Conservation (phyloP, 164 flowering plant genomes). For the Nymphaea colorata region DNA sequence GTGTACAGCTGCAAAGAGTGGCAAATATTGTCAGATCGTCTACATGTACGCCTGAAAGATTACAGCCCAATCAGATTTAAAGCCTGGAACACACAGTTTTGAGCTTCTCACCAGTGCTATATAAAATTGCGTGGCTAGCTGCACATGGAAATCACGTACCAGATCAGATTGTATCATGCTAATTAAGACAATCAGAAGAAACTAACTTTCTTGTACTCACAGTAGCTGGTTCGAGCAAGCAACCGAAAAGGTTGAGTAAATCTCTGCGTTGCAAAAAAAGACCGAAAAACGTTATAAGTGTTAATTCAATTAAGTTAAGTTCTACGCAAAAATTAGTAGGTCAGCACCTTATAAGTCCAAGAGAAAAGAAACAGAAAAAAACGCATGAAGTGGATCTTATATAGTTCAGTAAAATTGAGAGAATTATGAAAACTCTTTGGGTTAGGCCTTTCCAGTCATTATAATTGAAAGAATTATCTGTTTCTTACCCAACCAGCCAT, state of each 20-base stretch:
- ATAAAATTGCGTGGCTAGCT: constrained; percentile 77
- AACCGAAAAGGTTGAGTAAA: constrained; percentile 62
- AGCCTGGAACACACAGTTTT: background rate
- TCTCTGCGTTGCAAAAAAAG: constrained; percentile 33
- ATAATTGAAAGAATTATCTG: background rate
- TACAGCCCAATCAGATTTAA: too few relatives aligned
- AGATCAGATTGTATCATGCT: too few relatives aligned
- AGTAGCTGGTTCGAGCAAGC: constrained; percentile 67
- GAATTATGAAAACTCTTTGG: too few relatives aligned
- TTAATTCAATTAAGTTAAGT: background rate
- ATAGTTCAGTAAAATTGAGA: too few relatives aligned
- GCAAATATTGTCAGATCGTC: too few relatives aligned
- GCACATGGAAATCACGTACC: constrained; percentile 22
- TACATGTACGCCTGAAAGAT: too few relatives aligned
- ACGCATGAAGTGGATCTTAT: background rate
- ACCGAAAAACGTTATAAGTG: background rate
- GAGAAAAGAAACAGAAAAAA: background rate
- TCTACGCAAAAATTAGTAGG: background rate
- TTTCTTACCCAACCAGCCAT: constrained; percentile 58
- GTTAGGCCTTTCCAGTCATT: too few relatives aligned
- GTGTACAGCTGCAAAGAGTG: constrained; percentile 42
- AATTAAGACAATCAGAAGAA: background rate
- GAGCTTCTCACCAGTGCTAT: constrained; percentile 50
- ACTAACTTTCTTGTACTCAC: constrained; percentile 29
- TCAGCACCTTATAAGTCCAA: too few relatives aligned